Base-by-base conservation (phyloP, 768 basidiomycete species). In the Podaxis sp. region DNA sequence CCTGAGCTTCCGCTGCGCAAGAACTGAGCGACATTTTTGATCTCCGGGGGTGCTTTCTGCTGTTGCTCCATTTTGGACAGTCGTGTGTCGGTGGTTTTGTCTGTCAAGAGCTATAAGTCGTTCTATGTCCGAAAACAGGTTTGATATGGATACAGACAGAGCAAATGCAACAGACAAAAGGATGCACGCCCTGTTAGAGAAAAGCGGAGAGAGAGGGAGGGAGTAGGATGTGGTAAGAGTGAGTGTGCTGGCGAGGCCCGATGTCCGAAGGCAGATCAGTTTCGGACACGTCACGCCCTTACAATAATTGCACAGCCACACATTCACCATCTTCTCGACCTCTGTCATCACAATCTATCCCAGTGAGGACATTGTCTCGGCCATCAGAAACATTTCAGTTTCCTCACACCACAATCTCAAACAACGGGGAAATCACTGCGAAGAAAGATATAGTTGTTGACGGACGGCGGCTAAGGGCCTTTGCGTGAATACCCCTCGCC, bases 1-100 rank as follows among this genome's bases (percentile, higher is more conserved):
- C 93, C 93, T 13, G 92, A 81, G 68, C 87, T 88, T 66, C 90
- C 88, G 65, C 90, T 88, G 48, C 97, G 86, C 53, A 99, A 78
- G 69, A 91, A 99, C 65, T 91, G 84, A 57, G 91, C 91, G 52
- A 95, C 87, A 68, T 87, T 89, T 67, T 87, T 86, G 54, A 93
- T 76, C 55, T 95, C 89, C 50, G 86, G 81, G 11, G 93, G 85
- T 14, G 95, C 93, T 70, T 84, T 87, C 36, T 79, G 78, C 72
- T 94, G 92, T 67, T 91, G 89, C 64, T 93, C 89, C 79, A 82
- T 82, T 59, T 62, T 59, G 50, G 37, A 59, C 55, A 50, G 32
- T 32, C 1, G 32, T 32, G 42, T 18, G 42, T 9, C 18, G 18
- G 42, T 18, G 42, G 9, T 9, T 7, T 32, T 32, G n/a, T 18